Conservation (phyloP, 2,329 filamentous ascomycete genomes). For the Hypoxylon sp. region DNA sequence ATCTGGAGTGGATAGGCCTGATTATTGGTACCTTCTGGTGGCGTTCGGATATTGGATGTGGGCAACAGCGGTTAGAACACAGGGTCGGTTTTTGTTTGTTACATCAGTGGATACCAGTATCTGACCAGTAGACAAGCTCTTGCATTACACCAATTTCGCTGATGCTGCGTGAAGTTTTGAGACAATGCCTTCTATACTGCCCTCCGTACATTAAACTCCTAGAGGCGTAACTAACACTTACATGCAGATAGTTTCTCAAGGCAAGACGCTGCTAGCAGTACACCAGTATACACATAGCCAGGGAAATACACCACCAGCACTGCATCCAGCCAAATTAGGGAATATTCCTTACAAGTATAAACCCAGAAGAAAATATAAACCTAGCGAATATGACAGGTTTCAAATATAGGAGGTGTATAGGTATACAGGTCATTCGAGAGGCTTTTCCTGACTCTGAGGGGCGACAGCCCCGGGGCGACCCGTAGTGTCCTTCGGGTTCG, state of each 20-base stretch:
- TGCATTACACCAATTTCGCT: slow-evolving; percentile 5
- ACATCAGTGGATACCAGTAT: slow-evolving; percentile 35
- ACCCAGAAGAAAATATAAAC: not conserved
- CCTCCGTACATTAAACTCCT: not conserved
- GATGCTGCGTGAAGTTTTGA: not conserved
- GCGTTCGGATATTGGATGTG: slow-evolving; percentile 47
- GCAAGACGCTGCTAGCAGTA: not conserved
- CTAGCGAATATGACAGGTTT: not conserved
- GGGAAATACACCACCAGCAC: not conserved
- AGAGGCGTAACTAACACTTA: not conserved
- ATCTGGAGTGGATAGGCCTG: slow-evolving; percentile 43
- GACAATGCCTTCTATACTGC: not conserved
- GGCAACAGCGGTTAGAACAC: slow-evolving; percentile 33
- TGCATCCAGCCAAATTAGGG: not conserved
- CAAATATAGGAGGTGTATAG: not conserved
- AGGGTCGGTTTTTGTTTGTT: slow-evolving; percentile 38
- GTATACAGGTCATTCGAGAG: slow-evolving; percentile 3
- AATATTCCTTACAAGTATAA: not conserved
- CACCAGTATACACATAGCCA: not conserved
- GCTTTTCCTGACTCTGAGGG: slow-evolving; percentile 23
- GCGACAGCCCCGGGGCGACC: slow-evolving; percentile 11
- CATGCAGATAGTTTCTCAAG: not conserved
- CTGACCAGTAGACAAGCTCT: slow-evolving; percentile 14
- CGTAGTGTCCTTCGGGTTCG: slow-evolving; percentile 24
- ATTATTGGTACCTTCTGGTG: slow-evolving; percentile 27